phyloP scores from a whole-genome alignment of 2,329 filamentous ascomycete genomes.

The Ophiocordyceps australis region DNA sequence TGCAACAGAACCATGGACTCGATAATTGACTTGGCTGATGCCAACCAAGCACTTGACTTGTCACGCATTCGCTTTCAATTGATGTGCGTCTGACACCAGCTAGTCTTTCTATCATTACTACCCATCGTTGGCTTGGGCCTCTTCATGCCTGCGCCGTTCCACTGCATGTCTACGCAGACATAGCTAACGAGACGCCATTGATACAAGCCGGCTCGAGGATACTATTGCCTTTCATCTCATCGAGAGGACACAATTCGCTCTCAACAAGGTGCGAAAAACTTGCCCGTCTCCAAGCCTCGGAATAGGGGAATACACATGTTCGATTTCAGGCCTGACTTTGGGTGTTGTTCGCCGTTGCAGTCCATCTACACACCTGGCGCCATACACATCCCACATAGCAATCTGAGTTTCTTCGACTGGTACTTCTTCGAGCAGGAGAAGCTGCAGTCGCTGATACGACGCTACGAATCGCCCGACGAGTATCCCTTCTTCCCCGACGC shows the following conservation, averaged over 20 bases:
- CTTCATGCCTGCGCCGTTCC: too few species aligned
- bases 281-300: too few species aligned
- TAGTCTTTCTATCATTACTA: too few species aligned
- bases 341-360: slow-evolving; percentile 8
- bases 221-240: slow-evolving; percentile 96
- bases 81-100: slow-evolving; percentile 35
- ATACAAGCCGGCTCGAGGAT: slow-evolving; percentile 72
- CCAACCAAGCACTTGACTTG: slow-evolving; percentile 72
- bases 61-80: slow-evolving; percentile 84
- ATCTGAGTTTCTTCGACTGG: slow-evolving; percentile 84
- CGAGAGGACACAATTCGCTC: slow-evolving; percentile 91
- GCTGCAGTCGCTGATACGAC: slow-evolving; percentile 80
- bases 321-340: too few species aligned
- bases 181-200: background rate
- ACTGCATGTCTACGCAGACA: slow-evolving; percentile 1
- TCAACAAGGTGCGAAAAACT: slow-evolving; percentile 37
- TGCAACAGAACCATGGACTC: slow-evolving; percentile 65
- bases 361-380: slow-evolving; percentile 72
- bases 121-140: too few species aligned
- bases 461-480: slow-evolving; percentile 92
- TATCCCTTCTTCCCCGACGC: slow-evolving; percentile 88
- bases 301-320: too few species aligned
- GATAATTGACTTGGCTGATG: slow-evolving; percentile 73
- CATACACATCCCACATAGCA: slow-evolving; percentile 55
- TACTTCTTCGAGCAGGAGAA: slow-evolving; percentile 79